Evolutionary conservation across 352 stramenopile species (phyloP), one percentile per base, ranked within the genome.

Genomic region (Chrysophaeum taylorii): DNA sequence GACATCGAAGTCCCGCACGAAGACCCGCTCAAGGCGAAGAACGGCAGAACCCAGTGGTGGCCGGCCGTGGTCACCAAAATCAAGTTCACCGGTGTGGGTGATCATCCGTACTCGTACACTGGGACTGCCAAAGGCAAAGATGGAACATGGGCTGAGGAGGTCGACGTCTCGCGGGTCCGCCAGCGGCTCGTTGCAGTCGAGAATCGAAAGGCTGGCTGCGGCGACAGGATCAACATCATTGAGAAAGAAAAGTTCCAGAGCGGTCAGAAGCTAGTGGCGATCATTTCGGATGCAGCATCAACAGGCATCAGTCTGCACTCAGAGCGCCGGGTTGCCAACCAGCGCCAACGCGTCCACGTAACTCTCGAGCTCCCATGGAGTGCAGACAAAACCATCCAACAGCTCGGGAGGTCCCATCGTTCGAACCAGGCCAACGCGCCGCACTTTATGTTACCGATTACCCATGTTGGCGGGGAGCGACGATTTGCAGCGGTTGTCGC

Each of bases 401-500:
- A 90, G 70, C 71, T 90, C 36, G 82, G 84, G 9, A 63, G 82
- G 33, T 77, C 76, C 25, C 82, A 89, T 66, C 67, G 82, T 42
- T 77, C 76, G 42, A 80, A 81, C 61, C 82, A 89, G 72, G 50
- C 67, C 16, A 79, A 68, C 2, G 81, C 76, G n/a, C 79, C 80
- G 45, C 53, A 72, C 45, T 77, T 76, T 67, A 82, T 75, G 67
- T 64, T 84, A 35, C 61, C 81, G 4, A 77, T 80, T 12, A 80
- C 77, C 21, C 63, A 76, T 35, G 74, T 82, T 27, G 79, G 79
- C 5, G 79, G 79, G 21, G 79, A 84, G 67, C 72, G 72, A 21
- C 74, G 79, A 14, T 84, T 84, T 62, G 76, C 78, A 0, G 71
- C 75, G 12, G 77, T 75, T 7, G 79, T 84, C 25, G 79, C 78